phyloP scores from a whole-genome alignment of 306 rosid genomes.

The Acacia melanoxylon region DNA sequence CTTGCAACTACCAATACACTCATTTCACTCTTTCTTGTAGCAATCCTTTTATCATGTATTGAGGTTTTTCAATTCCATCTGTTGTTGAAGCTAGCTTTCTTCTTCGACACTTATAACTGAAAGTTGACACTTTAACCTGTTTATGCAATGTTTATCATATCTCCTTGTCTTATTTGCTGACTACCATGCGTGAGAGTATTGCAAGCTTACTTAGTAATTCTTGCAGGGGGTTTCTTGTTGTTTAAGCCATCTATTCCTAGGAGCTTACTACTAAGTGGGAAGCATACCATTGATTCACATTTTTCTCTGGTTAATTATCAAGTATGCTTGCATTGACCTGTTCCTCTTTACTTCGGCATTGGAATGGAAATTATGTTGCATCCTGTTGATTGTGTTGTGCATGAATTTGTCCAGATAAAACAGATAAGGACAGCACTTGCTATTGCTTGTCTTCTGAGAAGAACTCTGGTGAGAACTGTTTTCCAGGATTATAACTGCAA shows the following conservation, averaged over 20 bases:
- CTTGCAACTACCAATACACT: constrained; percentile 9
- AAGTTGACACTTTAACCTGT: constrained; percentile 12
- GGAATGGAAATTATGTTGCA: constrained; percentile 24
- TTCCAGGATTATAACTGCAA: constrained; percentile 1
- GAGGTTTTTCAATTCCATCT: background rate
- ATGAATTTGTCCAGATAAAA: constrained; percentile 59
- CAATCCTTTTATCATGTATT: constrained; percentile 13
- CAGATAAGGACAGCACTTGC: constrained; percentile 93
- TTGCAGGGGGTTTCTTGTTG: constrained; percentile 86
- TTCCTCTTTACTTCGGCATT: constrained; percentile 30
- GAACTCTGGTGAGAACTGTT: constrained; percentile 76
- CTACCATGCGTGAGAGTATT: constrained; percentile 21
- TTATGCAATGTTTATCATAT: constrained; percentile 15
- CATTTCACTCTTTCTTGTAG: constrained; percentile 22
- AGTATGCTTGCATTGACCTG: constrained; percentile 60
- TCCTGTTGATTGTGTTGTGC: constrained; percentile 28
- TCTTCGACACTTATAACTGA: constrained; percentile 16
- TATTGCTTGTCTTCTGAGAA: constrained; percentile 82
- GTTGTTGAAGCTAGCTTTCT: constrained; percentile 22
- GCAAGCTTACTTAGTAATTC: constrained; percentile 35
- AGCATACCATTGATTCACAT: constrained; percentile 76
- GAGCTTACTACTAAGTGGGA: constrained; percentile 69
- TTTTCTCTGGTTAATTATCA: constrained; percentile 86
- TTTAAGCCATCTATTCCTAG: constrained; percentile 85
- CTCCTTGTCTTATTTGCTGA: constrained; percentile 21